Evolutionary conservation across 2,329 filamentous ascomycete genomes (phyloP), one percentile per base, ranked within the genome.

Genomic region (Penicillium sp.): DNA sequence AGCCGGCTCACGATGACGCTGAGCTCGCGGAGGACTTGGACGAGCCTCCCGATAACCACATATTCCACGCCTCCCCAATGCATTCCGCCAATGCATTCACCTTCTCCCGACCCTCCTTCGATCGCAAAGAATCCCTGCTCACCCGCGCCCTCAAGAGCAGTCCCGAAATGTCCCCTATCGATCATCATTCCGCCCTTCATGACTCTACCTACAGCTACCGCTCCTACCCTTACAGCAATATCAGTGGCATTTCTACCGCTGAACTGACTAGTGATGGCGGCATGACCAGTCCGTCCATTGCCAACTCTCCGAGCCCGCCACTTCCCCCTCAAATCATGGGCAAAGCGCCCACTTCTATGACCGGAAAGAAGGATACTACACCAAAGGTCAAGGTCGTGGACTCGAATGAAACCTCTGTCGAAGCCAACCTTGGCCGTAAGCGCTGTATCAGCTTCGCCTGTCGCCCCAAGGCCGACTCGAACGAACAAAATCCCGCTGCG

Each of bases 261-360:
- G 91, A 96, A 55, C 77, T 97, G 47, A 96, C 89, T n/a, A 96
- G 90, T 69, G 93, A 96, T 62, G 93, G 87, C 47, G 90, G 88
- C 49, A 73, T 94, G 49, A 95, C 90, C 14, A 96, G 89, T 61
- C 89, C 91, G 34, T 86, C 88, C n/a, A 78, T 89, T 46, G 87
- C 88, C 28, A 89, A 82, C 66, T 91, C 89, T 0, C 89, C 90
- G 0, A 97, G 91, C 63, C 91, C 93, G 14, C 89, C 89, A n/a
- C 75, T 85, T 2, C 77, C 82, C 1, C 55, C 68, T 44, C 68
- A 66, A 29, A 64, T 67, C 50, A 56, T 61, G 50, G 47, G 52
- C 34, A 59, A 67, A 16, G 31, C 31, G 29, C 47, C 59, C 10
- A 37, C 51, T 4, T 37, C 49, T 6, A 46, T 51, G 51, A 14